Evolutionary conservation across 768 basidiomycete genomes (phyloP).

Genomic region (Mycena chlorophos): DNA sequence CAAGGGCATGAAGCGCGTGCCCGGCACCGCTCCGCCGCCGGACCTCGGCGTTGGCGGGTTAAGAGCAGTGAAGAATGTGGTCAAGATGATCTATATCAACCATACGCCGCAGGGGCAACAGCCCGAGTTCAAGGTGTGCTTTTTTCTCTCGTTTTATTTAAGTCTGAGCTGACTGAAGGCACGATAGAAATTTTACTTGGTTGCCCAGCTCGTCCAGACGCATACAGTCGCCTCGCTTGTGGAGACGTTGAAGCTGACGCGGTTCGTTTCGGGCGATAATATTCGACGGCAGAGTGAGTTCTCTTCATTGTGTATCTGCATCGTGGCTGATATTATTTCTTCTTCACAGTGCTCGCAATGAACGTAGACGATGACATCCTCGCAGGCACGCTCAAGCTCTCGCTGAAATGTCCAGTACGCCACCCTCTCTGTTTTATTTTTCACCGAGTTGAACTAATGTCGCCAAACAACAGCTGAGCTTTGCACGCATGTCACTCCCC

Average conservation of each 20-base stretch:
- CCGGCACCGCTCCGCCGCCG: slow-evolving; percentile 66
- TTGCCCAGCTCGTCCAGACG: slow-evolving; percentile 61
- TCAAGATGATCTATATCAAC: slow-evolving; percentile 66
- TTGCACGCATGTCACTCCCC: slow-evolving; percentile 60
- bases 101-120: slow-evolving; percentile 38
- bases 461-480: slow-evolving; percentile 52
- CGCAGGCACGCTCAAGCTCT: slow-evolving; percentile 64
- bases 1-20: slow-evolving; percentile 71
- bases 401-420: slow-evolving; percentile 71
- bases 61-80: slow-evolving; percentile 37
- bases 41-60: slow-evolving; percentile 29
- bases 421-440: neutral
- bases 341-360: slow-evolving; percentile 47
- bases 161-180: neutral
- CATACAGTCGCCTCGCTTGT: slow-evolving; percentile 56
- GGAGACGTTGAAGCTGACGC: slow-evolving; percentile 51
- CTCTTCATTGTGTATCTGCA: neutral
- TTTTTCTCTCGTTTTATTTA: slow-evolving; percentile 40
- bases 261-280: slow-evolving; percentile 49
- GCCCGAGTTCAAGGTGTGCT: slow-evolving; percentile 34
- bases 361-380: slow-evolving; percentile 69
- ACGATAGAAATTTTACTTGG: slow-evolving; percentile 60
- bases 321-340: neutral
- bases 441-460: neutral
- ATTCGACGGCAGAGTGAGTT: slow-evolving; percentile 51